Percentiles rank a stretch among this genome's conserved stretches.
Conservation (phyloP, 495 filamentous ascomycete species). For the Pseudomonodictys pantanalensis region DNA sequence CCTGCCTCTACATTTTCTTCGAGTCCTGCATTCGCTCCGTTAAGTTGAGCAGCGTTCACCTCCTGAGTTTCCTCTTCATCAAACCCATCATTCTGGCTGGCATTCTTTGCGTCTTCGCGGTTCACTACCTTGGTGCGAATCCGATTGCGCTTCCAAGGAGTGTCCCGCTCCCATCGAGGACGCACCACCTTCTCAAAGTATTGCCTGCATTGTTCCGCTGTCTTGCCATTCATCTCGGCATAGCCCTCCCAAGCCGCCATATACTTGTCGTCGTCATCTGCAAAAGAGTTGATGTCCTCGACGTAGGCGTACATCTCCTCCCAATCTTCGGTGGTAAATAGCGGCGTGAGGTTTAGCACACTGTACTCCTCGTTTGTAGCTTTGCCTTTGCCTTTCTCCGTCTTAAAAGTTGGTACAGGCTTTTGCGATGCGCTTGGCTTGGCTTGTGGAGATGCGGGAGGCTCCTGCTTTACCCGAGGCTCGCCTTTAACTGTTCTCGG, state of each 20-base stretch:
- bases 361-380: neutral
- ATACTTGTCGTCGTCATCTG: neutral
- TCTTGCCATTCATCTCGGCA: conserved; percentile 8
- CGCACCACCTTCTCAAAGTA: conserved; percentile 27
- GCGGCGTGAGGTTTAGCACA: neutral
- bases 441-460: neutral
- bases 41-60: neutral
- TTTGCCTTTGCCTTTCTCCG: neutral
- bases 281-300: neutral
- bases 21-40: neutral
- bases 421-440: no score
- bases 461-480: neutral
- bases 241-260: conserved; percentile 15
- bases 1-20: neutral
- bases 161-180: conserved; percentile 26
- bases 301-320: conserved; percentile 30
- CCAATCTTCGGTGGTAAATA: conserved; percentile 21
- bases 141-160: conserved; percentile 5
- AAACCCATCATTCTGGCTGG: neutral
- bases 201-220: conserved; percentile 20
- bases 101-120: neutral
- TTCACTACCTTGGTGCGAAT: neutral
- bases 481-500: neutral
- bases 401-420: no score
- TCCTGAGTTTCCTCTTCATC: neutral